Percentiles rank a stretch among this genome's conserved stretches.
phyloP scores from a whole-genome alignment of 140 eudicot genomes.

The Cichorium intybus region DNA sequence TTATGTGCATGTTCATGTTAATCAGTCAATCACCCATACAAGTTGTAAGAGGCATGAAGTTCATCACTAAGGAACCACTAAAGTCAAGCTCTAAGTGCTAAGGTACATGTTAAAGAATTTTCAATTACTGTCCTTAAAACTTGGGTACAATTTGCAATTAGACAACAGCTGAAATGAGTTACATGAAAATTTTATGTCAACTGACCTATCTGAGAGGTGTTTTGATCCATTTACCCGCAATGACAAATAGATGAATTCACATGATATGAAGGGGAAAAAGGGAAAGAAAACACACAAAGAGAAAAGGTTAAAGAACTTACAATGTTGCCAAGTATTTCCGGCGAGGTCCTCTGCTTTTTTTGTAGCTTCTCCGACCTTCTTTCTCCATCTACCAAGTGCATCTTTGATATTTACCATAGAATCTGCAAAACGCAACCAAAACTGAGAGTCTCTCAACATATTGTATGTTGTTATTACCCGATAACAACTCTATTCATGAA shows the following conservation, averaged over 20 bases:
- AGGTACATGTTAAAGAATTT: neutral
- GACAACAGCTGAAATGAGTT: no score
- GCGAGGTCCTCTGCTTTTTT: slow-evolving; percentile 87
- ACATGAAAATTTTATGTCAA: no score
- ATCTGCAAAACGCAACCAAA: slow-evolving; percentile 30
- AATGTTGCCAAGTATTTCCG: slow-evolving; percentile 98
- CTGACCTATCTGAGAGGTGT: neutral
- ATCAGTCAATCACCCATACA: slow-evolving; percentile 2
- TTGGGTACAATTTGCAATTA: neutral
- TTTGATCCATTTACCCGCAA: neutral
- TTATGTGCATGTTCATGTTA: neutral
- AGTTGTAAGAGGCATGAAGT: no score
- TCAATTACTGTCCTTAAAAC: neutral
- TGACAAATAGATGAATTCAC: neutral
- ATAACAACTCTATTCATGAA: neutral
- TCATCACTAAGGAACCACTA: no score
- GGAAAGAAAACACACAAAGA: neutral
- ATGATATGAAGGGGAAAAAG: neutral
- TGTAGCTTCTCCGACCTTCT: slow-evolving; percentile 85
- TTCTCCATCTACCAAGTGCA: slow-evolving; percentile 93
- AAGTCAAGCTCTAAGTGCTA: slow-evolving; percentile 9
- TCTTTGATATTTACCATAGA: slow-evolving; percentile 56
- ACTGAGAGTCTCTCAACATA: slow-evolving; percentile 4
- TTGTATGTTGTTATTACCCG: neutral
- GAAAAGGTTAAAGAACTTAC: slow-evolving; percentile 38